phyloP scores from a whole-genome alignment of 768 basidiomycete species.

The Hericium rajendrae region DNA sequence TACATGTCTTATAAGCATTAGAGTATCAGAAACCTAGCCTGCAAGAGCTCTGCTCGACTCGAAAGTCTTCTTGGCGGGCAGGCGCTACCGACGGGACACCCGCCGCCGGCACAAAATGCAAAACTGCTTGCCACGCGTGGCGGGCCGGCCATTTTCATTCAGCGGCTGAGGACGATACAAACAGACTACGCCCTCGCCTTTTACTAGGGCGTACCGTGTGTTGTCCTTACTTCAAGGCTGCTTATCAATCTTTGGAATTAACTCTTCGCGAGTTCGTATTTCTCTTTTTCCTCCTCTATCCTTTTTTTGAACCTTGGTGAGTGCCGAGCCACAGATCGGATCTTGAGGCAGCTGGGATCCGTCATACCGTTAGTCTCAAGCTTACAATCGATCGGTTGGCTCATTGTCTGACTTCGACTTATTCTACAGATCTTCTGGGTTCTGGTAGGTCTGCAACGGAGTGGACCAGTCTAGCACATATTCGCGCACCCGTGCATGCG shows the following conservation, averaged over 20 bases:
- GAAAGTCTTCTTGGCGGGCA: too few species aligned
- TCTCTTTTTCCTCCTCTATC: background rate
- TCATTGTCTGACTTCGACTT: too few species aligned
- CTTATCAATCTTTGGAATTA: constrained; percentile 9
- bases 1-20: too few species aligned
- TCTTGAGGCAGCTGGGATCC: too few species aligned
- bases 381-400: too few species aligned
- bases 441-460: too few species aligned
- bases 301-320: background rate
- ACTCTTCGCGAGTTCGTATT: constrained; percentile 12
- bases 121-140: background rate
- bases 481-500: constrained; percentile 3
- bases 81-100: background rate
- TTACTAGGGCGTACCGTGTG: constrained; percentile 60
- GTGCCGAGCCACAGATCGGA: background rate
- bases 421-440: too few species aligned
- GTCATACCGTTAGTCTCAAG: too few species aligned
- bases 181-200: constrained; percentile 52
- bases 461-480: background rate
- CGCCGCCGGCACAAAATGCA: background rate
- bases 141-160: background rate
- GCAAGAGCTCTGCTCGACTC: too few species aligned
- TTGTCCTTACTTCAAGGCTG: constrained; percentile 17
- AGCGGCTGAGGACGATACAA: constrained; percentile 9
- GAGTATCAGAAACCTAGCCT: too few species aligned